Evolutionary conservation across 352 stramenopile species (phyloP).

Genomic region (Aphanomyces cochlioides): DNA sequence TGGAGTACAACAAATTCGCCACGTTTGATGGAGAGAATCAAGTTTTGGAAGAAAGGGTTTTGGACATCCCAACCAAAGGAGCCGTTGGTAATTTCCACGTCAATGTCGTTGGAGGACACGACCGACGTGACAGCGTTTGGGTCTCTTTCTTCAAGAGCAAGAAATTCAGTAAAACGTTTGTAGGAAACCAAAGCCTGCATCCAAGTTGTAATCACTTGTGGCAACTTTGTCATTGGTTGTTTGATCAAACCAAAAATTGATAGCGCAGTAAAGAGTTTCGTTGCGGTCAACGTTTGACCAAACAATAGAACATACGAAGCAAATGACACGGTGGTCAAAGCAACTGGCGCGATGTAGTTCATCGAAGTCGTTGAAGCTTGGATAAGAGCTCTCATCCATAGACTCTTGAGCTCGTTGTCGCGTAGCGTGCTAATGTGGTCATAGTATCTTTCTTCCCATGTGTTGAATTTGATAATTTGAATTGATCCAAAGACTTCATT

Average conservation of each 20-base stretch:
- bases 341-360: constrained; percentile 33
- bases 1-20: constrained; percentile 71
- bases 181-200: constrained; percentile 34
- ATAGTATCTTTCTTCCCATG: constrained; percentile 82
- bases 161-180: constrained; percentile 34
- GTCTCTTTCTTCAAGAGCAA: constrained; percentile 31
- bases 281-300: constrained; percentile 28
- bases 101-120: constrained; percentile 30
- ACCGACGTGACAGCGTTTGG: not conserved
- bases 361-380: constrained; percentile 27
- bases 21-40: constrained; percentile 30
- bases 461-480: constrained; percentile 95
- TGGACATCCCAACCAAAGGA: constrained; percentile 35
- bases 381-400: constrained; percentile 24
- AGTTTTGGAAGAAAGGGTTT: constrained; percentile 27
- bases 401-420: constrained; percentile 20
- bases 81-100: constrained; percentile 31
- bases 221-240: constrained; percentile 32
- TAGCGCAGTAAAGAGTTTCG: constrained; percentile 35
- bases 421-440: constrained; percentile 41
- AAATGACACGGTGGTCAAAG: constrained; percentile 33
- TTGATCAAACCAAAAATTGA: constrained; percentile 33
- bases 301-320: constrained; percentile 31
- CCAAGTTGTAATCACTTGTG: constrained; percentile 25
- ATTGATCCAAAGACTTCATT: constrained; percentile 59